Base-by-base conservation (phyloP, 2,329 filamentous ascomycete species). In the Phialophora verrucosa region DNA sequence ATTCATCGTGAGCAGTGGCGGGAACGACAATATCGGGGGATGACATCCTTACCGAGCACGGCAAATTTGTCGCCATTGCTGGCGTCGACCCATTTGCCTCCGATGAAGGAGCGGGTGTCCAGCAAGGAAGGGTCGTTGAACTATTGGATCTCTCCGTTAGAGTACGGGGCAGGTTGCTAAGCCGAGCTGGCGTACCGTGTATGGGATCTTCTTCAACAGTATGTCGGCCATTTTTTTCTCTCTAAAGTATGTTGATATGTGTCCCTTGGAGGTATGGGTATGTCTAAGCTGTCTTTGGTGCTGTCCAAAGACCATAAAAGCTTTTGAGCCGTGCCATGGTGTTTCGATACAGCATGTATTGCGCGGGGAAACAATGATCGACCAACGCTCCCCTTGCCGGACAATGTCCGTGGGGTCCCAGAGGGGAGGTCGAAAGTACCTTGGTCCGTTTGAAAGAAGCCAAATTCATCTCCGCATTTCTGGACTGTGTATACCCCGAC, bases 121-220 rank as follows among this genome's bases (percentile, higher is more conserved):
- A 65, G 25, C 5, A 65, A 32, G 5, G 63, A 58, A 14, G 53
- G 38, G 29, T 65, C 63, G 4, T 65, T 50, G 53, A 65, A 65
- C 63, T 65, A 29, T 25, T 25, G 25, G 32, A 23, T 2, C 17
- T 8, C 17, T 17, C 20, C 14, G 31, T 42, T 58, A 25, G 31
- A 4, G 10, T n/a, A 17, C 20, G 20, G 35, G 38, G 3, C 12
- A 11, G 7, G 11, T 23, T 23, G 32, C 38, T 2, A 2, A 17
- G 57, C 17, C 17, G n/a, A 14, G 29, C 58, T 38, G 2, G 31
- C 59, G 4, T 42, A 61, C 59, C 59, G 59, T 61, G 20, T 61
- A 61, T 25, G 59, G 59, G 20, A 61, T 61, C 59, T 61, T 54
- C 59, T 61, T 61, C 17, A 50, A 42, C 12, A 61, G 20, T 27